Base-by-base conservation (phyloP, 164 flowering plant species). In the Euptelea pleiosperma region DNA sequence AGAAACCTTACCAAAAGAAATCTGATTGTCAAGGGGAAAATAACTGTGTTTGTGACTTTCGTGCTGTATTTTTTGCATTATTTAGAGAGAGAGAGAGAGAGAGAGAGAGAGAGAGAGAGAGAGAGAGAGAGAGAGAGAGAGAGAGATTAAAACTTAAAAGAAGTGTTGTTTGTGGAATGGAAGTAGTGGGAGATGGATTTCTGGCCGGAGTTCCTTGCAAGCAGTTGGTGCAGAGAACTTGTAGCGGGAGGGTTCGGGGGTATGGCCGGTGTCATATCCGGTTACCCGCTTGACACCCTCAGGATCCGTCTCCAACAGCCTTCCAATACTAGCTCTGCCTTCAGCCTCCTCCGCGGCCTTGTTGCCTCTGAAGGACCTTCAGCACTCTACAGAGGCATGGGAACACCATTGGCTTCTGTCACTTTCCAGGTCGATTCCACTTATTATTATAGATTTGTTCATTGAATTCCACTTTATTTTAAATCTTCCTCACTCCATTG, bases 161-260 rank as follows among this genome's bases (percentile, higher is more conserved):
- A n/a, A n/a, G n/a, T n/a, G n/a, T n/a, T n/a, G n/a, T n/a, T n/a
- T n/a, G n/a, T n/a, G n/a, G n/a, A n/a, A n/a, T n/a, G 56, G 59
- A 65, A 47, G 64, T 62, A 54, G 29, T 45, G 33, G 26, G 29
- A 40, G 33, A 86, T 89, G 96, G 96, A 89, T 64, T 84, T 89
- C 56, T 87, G 97, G 98, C 96, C 94, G 12, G 96, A 89, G 74
- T 89, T 82, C 73, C 76, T 84, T 10, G 88, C 95, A 29, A 80
- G 60, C 72, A 89, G 93, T 57, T 80, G 84, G n/a, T n/a, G n/a
- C n/a, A 80, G 54, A 59, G 98, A 93, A 57, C 88, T 93, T 60
- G 86, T 92, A 42, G 98, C 93, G 2, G 96, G 96, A 40, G 93
- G 98, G 5, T 72, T 76, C 24, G 93, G 98, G 1, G 98, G 98